These are phyloP conservation scores for Periconia sp. DNA, from an alignment of 2,329 filamentous ascomycete genomes.

Conservation along the genomic window DNA sequence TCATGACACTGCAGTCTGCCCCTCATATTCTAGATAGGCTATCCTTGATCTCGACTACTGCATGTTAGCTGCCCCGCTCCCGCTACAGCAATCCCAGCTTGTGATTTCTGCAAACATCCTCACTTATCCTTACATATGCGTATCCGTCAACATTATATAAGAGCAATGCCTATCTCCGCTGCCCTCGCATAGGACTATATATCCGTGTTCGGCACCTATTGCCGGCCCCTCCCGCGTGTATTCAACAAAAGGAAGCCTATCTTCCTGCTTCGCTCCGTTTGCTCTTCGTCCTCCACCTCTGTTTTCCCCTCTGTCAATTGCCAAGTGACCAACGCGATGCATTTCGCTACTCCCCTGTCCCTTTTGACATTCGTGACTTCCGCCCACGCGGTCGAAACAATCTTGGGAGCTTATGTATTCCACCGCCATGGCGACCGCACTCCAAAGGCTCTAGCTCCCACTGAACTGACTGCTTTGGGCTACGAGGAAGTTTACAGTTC, in stretches of 20 bases:
- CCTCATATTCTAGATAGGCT: no score
- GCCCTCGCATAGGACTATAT: background rate
- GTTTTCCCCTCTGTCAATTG: background rate
- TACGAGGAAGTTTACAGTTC: slow-evolving; percentile 73
- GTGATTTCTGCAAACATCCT: no score
- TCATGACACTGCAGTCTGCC: background rate
- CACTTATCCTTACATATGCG: background rate
- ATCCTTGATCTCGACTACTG: no score
- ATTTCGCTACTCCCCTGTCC: slow-evolving; percentile 22
- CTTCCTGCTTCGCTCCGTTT: slow-evolving; percentile 12
- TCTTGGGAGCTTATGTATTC: slow-evolving; percentile 84
- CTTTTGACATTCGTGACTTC: slow-evolving; percentile 29
- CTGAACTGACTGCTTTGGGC: slow-evolving; percentile 76
- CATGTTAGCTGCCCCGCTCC: no score
- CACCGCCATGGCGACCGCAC: slow-evolving; percentile 89
- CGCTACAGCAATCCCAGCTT: no score
- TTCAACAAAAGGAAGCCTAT: background rate
- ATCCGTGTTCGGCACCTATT: background rate
- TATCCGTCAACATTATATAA: background rate
- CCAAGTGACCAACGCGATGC: slow-evolving; percentile 25
- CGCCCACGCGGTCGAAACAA: slow-evolving; percentile 58
- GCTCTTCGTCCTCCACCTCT: slow-evolving; percentile 2
- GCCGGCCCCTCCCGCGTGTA: background rate
- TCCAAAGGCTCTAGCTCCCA: slow-evolving; percentile 70
- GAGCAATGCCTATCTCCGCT: background rate